Conservation (phyloP, 202 grass and related monocot species). For the Digitaria exilis region DNA sequence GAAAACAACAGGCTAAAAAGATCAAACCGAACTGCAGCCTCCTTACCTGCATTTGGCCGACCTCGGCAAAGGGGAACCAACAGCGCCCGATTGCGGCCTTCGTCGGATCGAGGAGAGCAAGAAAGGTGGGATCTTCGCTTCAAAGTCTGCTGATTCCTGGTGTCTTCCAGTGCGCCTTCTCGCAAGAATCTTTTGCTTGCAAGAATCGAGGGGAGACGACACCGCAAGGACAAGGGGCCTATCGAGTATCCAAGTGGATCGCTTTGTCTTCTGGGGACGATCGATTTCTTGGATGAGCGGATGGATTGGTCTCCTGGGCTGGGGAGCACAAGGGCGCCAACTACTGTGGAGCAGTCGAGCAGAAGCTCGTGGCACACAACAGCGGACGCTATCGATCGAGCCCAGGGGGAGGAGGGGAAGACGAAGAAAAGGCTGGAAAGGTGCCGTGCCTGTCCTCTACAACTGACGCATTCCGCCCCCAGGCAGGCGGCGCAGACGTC, state of each 20-base stretch:
- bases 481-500: not conserved
- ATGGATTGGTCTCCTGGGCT: not conserved
- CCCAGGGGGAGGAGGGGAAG: not conserved
- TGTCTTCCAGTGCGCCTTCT: no score
- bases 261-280: conserved; percentile 23
- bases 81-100: not conserved
- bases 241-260: not conserved
- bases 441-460: not conserved
- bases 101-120: conserved; percentile 1
- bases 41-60: conserved; percentile 28
- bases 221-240: not conserved
- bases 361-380: not conserved
- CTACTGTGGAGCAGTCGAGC: not conserved
- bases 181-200: not conserved
- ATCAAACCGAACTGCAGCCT: not conserved
- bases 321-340: conserved; percentile 22
- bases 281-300: conserved; percentile 24
- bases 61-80: not conserved
- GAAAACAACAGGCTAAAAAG: conserved; percentile 21
- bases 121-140: conserved; percentile 32
- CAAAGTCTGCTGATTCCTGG: not conserved
- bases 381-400: not conserved
- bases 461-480: conserved; percentile 1
- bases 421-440: not conserved
- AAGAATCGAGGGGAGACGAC: not conserved